Evolutionary conservation across 2,329 filamentous ascomycete species (phyloP), one percentile per base, ranked within the genome.

Genomic region (Rutstroemia sp.): DNA sequence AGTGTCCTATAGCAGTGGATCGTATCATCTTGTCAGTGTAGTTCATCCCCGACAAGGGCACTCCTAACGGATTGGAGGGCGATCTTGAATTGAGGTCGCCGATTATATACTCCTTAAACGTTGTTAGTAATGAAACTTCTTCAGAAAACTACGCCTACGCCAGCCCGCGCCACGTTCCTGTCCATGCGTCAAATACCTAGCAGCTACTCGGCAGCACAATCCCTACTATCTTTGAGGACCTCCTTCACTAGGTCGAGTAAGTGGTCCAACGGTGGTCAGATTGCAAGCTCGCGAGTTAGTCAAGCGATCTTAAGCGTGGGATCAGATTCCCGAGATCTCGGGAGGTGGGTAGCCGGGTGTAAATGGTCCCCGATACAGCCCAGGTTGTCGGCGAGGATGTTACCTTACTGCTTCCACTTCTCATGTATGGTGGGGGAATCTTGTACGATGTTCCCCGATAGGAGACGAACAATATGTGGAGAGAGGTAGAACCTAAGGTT

Each of bases 241-340:
- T 34, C 9, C 10, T 34, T 34, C 17, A 54, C 30, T 38, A 48
- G 48, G 30, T 19, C 19, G 27, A 5, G 38, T 36, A 42, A 51
- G 38, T 14, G 48, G 42, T 34, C 51, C 51, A 45, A n/a, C 39
- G 39, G 16, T 47, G 44, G 16, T 16, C 25, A 45, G 30, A 38
- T 23, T 9, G 27, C 10, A 30, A 30, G 27, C 27, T 34, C 10
- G 9, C 30, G 30, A 25, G 8, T 34, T 12, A 34, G 10, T 34
- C 9, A 34, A 34, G 30, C 30, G 30, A 34, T 34, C 30, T 34
- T 46, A 21, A 21, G 42, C 6, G 12, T 21, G 39, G 14, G 14
- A 16, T 55, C 23, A 55, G 53, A 55, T 55, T 55, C 53, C 53
- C 53, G 53, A 55, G 53, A 55, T 51, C 38, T 55, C 53, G 53